Base-by-base conservation (phyloP, 2,329 filamentous ascomycete genomes). In the Mollisia scopiformis region DNA sequence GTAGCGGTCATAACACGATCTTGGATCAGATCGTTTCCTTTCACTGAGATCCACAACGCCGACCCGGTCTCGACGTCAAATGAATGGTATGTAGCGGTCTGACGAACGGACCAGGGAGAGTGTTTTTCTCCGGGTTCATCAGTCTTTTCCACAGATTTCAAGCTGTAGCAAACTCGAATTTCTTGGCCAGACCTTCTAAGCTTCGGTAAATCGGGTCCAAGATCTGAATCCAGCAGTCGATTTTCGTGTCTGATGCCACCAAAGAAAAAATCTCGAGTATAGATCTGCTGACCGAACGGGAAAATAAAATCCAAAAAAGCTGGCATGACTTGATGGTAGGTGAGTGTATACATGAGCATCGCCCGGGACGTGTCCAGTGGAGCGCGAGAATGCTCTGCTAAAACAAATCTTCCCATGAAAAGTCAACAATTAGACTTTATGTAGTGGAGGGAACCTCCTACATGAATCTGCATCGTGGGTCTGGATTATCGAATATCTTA, bases 271-370 rank as follows among this genome's bases (percentile, higher is more conserved):
- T 78, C 77, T 58, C 69, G 55, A 1, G 70, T 50, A 23, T 73
- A 62, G 5, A 69, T 55, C 53, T 73, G 72, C 13, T 62, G 58
- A 0, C 75, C 75, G 56, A 77, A 77, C 2, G 74, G 69, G 35
- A 76, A 75, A 0, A 77, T n/a, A 46, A 77, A 77, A 47, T 77
- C 74, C 1, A 78, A 56, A 58, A 76, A 77, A 0, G 62, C 57
- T 1, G 74, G 68, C 61, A 72, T 70, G 0, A 77, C 69, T 68
- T 77, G 74, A 59, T 74, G 69, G 55, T 74, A 73, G n/a, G 67
- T 66, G 5, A 73, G 43, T 58, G 55, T 23, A 65, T 11, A 55
- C 1, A 58, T 49, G 8, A 72, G 53, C 67, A 72, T 68, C 25
- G 59, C 14, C n/a, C 59, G 54, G 28, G 41, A 66, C 8, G 46